A percentile compares a stretch with the other conserved stretches of the same genome.
phyloP scores from a whole-genome alignment of 768 basidiomycete species.

The Phaeotremella skinneri region DNA sequence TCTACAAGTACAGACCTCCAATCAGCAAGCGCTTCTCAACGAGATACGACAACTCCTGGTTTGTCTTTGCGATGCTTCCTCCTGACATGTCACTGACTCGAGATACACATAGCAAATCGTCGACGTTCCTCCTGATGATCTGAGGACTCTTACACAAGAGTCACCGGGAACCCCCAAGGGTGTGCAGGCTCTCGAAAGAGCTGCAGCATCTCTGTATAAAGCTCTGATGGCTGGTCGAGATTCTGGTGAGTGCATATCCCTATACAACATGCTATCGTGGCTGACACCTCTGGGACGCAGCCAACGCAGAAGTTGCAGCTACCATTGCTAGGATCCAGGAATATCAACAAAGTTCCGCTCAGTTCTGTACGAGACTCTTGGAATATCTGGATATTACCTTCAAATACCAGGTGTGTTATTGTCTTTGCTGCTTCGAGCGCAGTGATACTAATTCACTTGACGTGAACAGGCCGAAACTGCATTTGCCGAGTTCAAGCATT shows the following conservation, averaged over 20 bases:
- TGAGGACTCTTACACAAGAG: conserved; percentile 78
- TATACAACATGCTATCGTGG: background rate
- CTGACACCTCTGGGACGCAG: conserved; percentile 7
- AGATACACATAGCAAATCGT: conserved; percentile 73
- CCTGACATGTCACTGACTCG: background rate
- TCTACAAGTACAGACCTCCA: conserved; percentile 94
- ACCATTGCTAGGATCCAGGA: conserved; percentile 90
- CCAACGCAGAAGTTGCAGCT: conserved; percentile 80
- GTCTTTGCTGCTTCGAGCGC: background rate
- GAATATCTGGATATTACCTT: conserved; percentile 92
- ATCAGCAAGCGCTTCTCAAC: conserved; percentile 76
- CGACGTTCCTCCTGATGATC: conserved; percentile 75
- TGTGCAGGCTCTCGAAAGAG: conserved; percentile 73
- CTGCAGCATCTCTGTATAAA: conserved; percentile 87
- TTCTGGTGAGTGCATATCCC: conserved; percentile 60
- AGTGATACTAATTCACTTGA: background rate
- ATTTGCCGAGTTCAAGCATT: conserved; percentile 47
- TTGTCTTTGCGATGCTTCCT: conserved; percentile 23
- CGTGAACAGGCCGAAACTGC: conserved; percentile 51
- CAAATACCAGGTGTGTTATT: conserved; percentile 67
- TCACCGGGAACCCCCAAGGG: conserved; percentile 76
- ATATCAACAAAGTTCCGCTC: conserved; percentile 80
- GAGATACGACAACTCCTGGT: conserved; percentile 88
- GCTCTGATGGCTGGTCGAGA: conserved; percentile 86
- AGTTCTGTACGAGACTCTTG: conserved; percentile 87